Percentiles rank a stretch among this genome's conserved stretches.
phyloP scores from a whole-genome alignment of 1,284 basidiomycete species.

The Vanrija pseudolonga region DNA sequence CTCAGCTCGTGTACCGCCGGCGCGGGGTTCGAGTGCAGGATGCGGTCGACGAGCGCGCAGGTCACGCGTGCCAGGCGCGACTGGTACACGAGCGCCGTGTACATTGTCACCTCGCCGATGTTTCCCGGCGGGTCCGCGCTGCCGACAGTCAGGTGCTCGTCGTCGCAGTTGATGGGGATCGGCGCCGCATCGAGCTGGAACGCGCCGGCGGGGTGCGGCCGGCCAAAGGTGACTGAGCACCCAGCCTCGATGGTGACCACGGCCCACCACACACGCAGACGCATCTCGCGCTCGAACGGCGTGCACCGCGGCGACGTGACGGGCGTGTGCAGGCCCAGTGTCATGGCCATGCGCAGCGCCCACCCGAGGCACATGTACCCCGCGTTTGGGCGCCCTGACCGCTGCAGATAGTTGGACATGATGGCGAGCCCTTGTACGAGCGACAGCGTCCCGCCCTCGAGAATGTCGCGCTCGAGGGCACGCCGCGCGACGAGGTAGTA shows the following conservation, averaged over 20 bases:
- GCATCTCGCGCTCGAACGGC: constrained; percentile 18
- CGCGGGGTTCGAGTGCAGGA: constrained; percentile 14
- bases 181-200: constrained; percentile 6
- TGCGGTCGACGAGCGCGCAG: constrained; percentile 15
- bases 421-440: constrained; percentile 27
- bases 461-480: constrained; percentile 13
- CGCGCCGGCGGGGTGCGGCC: background rate
- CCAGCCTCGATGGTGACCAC: constrained; percentile 23
- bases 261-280: constrained; percentile 23
- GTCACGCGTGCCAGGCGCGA: constrained; percentile 18
- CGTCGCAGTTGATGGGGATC: constrained; percentile 22
- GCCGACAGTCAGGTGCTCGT: constrained; percentile 23
- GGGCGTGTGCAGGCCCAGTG: constrained; percentile 21
- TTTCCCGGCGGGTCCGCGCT: constrained; percentile 9
- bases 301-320: background rate
- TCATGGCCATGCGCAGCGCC: constrained; percentile 20
- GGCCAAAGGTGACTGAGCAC: constrained; percentile 24
- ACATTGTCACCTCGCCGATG: constrained; percentile 10
- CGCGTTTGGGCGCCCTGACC: constrained; percentile 24
- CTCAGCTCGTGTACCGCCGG: constrained; percentile 17
- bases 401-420: constrained; percentile 32
- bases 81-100: constrained; percentile 23
- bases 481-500: constrained; percentile 21
- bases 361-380: constrained; percentile 24
- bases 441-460: constrained; percentile 23